Percentiles rank a stretch among this genome's conserved stretches.
Conservation (phyloP, 495 filamentous ascomycete genomes). For the Aspergillus bertholletiae region DNA sequence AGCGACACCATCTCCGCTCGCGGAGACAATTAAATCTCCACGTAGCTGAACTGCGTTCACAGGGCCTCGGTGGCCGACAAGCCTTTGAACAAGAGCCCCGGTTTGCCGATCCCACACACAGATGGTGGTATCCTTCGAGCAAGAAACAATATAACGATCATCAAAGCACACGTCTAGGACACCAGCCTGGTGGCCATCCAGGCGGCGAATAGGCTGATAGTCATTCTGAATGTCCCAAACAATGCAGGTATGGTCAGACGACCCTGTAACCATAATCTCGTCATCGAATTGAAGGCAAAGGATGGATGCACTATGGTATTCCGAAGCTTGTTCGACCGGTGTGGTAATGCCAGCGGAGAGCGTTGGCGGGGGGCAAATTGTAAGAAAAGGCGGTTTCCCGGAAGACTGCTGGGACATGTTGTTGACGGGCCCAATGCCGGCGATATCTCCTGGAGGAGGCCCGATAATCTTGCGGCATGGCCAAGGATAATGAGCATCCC, state of each 20-base stretch:
- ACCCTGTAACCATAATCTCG: conserved; percentile 88
- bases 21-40: conserved; percentile 85
- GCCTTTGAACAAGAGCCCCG: conserved; percentile 64
- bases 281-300: conserved; percentile 94
- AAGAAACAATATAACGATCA: conserved; percentile 86
- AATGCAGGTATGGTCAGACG: conserved; percentile 88
- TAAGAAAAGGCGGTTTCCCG: conserved; percentile 42
- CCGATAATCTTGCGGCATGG: conserved; percentile 79
- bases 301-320: conserved; percentile 82
- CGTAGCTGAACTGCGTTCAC: conserved; percentile 95
- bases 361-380: conserved; percentile 40
- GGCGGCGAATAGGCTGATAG: conserved; percentile 73
- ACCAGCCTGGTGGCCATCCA: conserved; percentile 74
- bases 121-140: conserved; percentile 89
- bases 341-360: conserved; percentile 26
- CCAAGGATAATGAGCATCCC: conserved; percentile 81
- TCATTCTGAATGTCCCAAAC: conserved; percentile 77
- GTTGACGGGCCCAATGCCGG: conserved; percentile 31
- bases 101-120: conserved; percentile 89
- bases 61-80: conserved; percentile 81
- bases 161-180: conserved; percentile 94
- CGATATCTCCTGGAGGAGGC: conserved; percentile 29
- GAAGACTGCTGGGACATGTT: conserved; percentile 35
- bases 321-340: conserved; percentile 24
- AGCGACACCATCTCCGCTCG: conserved; percentile 86